A percentile compares a stretch with the other conserved stretches of the same genome.
These are phyloP conservation scores for Colletotrichum sp. DNA, from an alignment of 2,329 filamentous ascomycete species.

Conservation along the genomic window DNA sequence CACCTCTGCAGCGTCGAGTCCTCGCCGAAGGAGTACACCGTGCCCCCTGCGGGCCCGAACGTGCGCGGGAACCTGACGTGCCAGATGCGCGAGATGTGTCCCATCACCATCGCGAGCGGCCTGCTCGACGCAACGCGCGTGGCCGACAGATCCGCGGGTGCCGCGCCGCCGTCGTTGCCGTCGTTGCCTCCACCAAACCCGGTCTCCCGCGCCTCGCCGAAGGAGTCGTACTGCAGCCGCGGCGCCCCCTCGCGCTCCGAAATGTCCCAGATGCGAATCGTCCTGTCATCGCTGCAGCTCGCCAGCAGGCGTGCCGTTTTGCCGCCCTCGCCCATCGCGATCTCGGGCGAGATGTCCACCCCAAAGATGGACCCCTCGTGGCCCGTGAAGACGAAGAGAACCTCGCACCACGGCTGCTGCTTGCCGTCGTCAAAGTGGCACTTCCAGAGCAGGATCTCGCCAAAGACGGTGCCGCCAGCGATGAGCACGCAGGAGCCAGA, in stretches of 20 bases:
- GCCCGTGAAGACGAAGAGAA: conserved; percentile 61
- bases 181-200: conserved; percentile 58
- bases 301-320: conserved; percentile 68
- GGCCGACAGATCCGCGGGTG: conserved; percentile 23
- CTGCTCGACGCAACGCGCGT: conserved; percentile 34
- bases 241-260: conserved; percentile 48
- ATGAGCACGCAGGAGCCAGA: conserved; percentile 68
- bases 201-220: conserved; percentile 56
- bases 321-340: conserved; percentile 41
- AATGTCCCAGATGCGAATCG: conserved; percentile 87
- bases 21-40: conserved; percentile 81
- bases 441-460: conserved; percentile 91
- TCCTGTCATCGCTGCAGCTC: conserved; percentile 95
- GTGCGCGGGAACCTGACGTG: conserved; percentile 69
- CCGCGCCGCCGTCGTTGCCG: conserved; percentile 24
- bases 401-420: conserved; percentile 34
- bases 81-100: conserved; percentile 91
- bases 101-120: conserved; percentile 77
- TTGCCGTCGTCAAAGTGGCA: conserved; percentile 46
- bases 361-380: conserved; percentile 97
- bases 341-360: conserved; percentile 73
- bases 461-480: conserved; percentile 91
- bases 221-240: conserved; percentile 26
- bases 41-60: conserved; percentile 34
- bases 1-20: conserved; percentile 80